phyloP scores from a whole-genome alignment of 1,139 yeast species.

The Williopsis jadinii region DNA sequence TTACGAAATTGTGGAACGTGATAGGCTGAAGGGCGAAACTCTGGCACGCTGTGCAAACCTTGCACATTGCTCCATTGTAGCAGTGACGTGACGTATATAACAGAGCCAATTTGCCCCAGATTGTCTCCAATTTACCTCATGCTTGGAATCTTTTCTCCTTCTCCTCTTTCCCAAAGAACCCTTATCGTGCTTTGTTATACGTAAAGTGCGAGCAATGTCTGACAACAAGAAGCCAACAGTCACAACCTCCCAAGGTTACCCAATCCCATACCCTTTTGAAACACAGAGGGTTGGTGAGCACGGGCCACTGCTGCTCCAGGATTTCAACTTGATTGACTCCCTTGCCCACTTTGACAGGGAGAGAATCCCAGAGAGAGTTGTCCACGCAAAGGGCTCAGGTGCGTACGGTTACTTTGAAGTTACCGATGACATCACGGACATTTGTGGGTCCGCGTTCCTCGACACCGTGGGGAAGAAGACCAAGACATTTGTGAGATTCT shows the following conservation, averaged over 20 bases:
- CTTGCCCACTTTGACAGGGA: constrained; percentile 58
- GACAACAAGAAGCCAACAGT: constrained; percentile 18
- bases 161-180: too few relatives aligned
- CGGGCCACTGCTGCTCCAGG: constrained; percentile 54
- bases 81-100: too few relatives aligned
- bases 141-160: too few relatives aligned
- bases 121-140: too few relatives aligned
- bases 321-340: constrained; percentile 46
- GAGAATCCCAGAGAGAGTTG: constrained; percentile 58
- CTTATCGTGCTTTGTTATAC: too few relatives aligned
- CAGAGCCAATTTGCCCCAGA: too few relatives aligned
- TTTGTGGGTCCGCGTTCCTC: constrained; percentile 43
- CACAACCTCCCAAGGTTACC: constrained; percentile 69
- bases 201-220: too few relatives aligned
- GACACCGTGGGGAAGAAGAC: constrained; percentile 43
- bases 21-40: too few relatives aligned
- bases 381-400: constrained; percentile 61
- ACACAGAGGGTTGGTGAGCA: constrained; percentile 56
- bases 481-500: constrained; percentile 41
- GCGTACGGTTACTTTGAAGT: constrained; percentile 56
- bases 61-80: too few relatives aligned
- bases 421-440: constrained; percentile 48
- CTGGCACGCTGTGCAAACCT: too few relatives aligned
- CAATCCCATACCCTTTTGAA: constrained; percentile 50
- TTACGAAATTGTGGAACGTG: too few relatives aligned